A percentile compares a stretch with the other conserved stretches of the same genome.
Conservation (phyloP, 23 red algal genomes). For the Pyropia yezoensis region DNA sequence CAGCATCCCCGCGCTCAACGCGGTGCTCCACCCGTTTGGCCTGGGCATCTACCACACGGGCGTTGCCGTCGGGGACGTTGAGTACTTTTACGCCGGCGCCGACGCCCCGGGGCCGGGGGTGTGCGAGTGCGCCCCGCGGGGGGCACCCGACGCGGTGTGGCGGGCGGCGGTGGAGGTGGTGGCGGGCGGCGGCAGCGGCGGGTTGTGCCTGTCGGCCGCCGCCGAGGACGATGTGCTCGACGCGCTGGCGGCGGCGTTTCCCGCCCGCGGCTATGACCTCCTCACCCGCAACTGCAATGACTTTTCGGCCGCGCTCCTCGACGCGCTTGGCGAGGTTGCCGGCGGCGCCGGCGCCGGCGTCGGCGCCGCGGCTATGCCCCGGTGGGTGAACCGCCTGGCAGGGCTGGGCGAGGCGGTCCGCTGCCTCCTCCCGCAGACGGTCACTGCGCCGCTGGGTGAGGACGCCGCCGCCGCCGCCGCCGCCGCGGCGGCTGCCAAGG, state of each 20-base stretch:
- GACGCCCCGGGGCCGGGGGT: conserved; percentile 16
- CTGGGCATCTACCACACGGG: conserved; percentile 63
- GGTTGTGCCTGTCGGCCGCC: conserved; percentile 11
- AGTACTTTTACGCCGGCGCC: conserved; percentile 59
- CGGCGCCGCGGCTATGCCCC: conserved; percentile 1
- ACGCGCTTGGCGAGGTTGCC: conserved; percentile 16
- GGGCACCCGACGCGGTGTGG: conserved; percentile 32
- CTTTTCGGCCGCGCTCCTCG: conserved; percentile 24
- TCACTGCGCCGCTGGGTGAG: conserved; percentile 21
- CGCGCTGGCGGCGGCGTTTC: conserved; percentile 5
- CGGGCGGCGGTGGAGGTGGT: conserved; percentile 4
- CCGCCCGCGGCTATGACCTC: conserved; percentile 18
- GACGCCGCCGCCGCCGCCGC: neutral
- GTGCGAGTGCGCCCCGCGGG: conserved; percentile 25
- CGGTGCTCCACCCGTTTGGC: conserved; percentile 30
- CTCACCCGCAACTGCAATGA: conserved; percentile 55
- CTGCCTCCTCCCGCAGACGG: conserved; percentile 37
- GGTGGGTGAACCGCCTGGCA: conserved; percentile 59
- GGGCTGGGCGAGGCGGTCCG: conserved; percentile 25
- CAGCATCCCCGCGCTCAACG: conserved; percentile 41
- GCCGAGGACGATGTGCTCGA: conserved; percentile 29
- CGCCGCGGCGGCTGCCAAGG: neutral
- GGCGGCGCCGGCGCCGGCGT: too few relatives aligned
- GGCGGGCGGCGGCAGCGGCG: too few relatives aligned
- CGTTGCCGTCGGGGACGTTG: conserved; percentile 25